A percentile compares a stretch with the other conserved stretches of the same genome.
Evolutionary conservation across 2,329 filamentous ascomycete species (phyloP).

Genomic region (Nothophoma quercina): DNA sequence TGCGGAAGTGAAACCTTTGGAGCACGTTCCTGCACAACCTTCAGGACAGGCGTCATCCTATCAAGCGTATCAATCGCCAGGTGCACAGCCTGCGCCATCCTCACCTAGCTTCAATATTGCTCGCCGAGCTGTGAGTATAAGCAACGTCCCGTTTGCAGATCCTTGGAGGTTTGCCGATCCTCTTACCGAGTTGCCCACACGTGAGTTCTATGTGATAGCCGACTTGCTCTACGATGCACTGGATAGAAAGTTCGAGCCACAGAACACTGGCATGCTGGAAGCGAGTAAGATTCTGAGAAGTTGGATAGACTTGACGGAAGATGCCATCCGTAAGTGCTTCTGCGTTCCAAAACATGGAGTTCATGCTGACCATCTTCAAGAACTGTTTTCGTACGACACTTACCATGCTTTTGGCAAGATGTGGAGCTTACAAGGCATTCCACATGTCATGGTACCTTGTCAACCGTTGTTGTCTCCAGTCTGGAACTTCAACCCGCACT

Average conservation of each 20-base stretch:
- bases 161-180: slow-evolving; percentile 47
- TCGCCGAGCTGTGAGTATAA: slow-evolving; percentile 40
- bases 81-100: slow-evolving; percentile 24
- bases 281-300: slow-evolving; percentile 43
- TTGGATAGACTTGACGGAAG: slow-evolving; percentile 40
- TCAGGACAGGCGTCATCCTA: slow-evolving; percentile 27
- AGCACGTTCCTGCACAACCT: slow-evolving; percentile 3
- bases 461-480: slow-evolving; percentile 35
- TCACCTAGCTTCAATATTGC: slow-evolving; percentile 35
- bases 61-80: slow-evolving; percentile 38
- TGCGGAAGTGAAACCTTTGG: slow-evolving; percentile 23
- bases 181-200: slow-evolving; percentile 42
- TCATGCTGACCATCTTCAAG: slow-evolving; percentile 21
- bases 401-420: slow-evolving; percentile 42
- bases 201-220: slow-evolving; percentile 47
- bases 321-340: slow-evolving; percentile 30
- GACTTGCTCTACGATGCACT: slow-evolving; percentile 46
- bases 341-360: not conserved
- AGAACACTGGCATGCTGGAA: slow-evolving; percentile 45
- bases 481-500: slow-evolving; percentile 40
- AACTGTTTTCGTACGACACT: slow-evolving; percentile 37
- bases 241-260: slow-evolving; percentile 44
- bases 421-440: slow-evolving; percentile 45
- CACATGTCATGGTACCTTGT: slow-evolving; percentile 45
- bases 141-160: slow-evolving; percentile 38